phyloP scores from a whole-genome alignment of 164 flowering plant species.

The Piper longum region DNA sequence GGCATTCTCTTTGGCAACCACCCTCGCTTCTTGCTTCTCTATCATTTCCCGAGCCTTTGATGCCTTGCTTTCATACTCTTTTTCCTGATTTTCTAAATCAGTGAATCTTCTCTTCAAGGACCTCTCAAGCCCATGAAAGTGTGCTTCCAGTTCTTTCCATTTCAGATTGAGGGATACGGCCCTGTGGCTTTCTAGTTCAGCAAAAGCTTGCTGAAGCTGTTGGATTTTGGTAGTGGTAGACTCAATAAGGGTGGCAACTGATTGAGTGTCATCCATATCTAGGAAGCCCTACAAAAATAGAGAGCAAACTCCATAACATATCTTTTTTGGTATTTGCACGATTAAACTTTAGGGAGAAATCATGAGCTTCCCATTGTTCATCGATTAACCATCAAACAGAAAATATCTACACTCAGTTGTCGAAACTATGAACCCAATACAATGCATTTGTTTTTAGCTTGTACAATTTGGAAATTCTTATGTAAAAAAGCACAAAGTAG shows the following conservation, averaged over 20 bases:
- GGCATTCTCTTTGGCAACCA: constrained; percentile 69
- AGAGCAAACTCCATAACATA: neutral
- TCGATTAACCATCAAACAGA: no score
- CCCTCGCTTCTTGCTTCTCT: constrained; percentile 66
- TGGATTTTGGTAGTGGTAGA: constrained; percentile 76
- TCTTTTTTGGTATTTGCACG: neutral
- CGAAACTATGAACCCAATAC: no score
- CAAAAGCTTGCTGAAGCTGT: constrained; percentile 93
- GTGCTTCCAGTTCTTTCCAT: constrained; percentile 96
- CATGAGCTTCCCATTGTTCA: no score
- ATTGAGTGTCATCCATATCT: constrained; percentile 57
- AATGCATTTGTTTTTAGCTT: no score
- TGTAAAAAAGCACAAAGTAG: no score
- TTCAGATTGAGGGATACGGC: constrained; percentile 75
- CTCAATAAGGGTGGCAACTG: constrained; percentile 66
- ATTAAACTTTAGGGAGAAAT: no score
- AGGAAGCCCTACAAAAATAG: constrained; percentile 9
- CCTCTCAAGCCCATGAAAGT: constrained; percentile 86
- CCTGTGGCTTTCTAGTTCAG: constrained; percentile 84
- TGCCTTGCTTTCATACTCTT: constrained; percentile 53
- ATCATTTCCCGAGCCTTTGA: constrained; percentile 39
- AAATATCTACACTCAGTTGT: no score
- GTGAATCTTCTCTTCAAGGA: constrained; percentile 77
- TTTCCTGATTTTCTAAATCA: constrained; percentile 85
- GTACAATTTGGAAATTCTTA: no score